Percentiles rank a stretch among this genome's conserved stretches.
phyloP scores from a whole-genome alignment of 768 basidiomycete species.

The Lactifluus volemus region DNA sequence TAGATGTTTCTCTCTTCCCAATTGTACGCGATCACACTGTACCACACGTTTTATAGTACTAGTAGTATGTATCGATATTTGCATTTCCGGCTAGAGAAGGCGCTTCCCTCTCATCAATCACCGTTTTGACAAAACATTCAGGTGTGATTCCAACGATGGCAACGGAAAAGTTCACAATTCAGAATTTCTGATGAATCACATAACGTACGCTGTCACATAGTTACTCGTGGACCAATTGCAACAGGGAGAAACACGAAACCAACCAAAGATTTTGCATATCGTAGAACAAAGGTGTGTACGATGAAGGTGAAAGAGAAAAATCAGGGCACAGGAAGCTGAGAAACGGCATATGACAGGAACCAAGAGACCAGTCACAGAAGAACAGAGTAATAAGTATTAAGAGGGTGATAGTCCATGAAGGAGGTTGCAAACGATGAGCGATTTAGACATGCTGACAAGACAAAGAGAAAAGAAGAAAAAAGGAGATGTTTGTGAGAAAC shows the following conservation, averaged over 20 bases:
- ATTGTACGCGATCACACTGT: neutral
- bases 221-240: neutral
- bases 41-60: neutral
- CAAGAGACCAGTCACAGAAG: slow-evolving; percentile 4
- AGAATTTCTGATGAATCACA: neutral
- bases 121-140: neutral
- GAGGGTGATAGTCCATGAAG: slow-evolving; percentile 6
- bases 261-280: slow-evolving; percentile 10
- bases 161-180: neutral
- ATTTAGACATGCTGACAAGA: neutral
- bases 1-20: neutral
- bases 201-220: neutral
- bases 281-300: neutral
- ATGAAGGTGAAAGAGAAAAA: neutral
- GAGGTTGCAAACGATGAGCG: slow-evolving; percentile 3
- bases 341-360: neutral
- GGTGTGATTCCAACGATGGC: neutral
- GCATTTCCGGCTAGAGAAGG: neutral
- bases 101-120: neutral
- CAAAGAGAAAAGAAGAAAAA: neutral
- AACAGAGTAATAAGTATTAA: slow-evolving; percentile 13
- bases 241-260: neutral
- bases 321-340: neutral
- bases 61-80: neutral
- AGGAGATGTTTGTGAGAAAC: neutral